A percentile compares a stretch with the other conserved stretches of the same genome.
These are phyloP conservation scores for Penstemon eatonii DNA, from an alignment of 257 asterid genomes.

Conservation along the genomic window DNA sequence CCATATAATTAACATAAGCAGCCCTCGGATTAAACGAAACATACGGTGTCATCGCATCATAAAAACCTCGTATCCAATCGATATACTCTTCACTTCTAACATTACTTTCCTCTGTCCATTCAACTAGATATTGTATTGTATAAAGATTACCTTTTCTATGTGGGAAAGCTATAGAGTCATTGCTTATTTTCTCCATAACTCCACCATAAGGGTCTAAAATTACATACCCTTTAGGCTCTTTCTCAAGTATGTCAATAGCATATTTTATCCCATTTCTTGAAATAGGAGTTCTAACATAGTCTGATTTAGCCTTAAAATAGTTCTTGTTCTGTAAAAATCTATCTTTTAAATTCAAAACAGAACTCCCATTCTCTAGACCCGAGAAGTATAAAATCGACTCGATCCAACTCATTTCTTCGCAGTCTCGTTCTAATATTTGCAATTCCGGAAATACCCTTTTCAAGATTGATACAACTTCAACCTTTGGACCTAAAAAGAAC, in stretches of 20 bases:
- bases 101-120: slow-evolving; percentile 46
- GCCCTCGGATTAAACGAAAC: slow-evolving; percentile 62
- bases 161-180: slow-evolving; percentile 65
- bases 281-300: slow-evolving; percentile 51
- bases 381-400: slow-evolving; percentile 67
- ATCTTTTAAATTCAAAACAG: slow-evolving; percentile 37
- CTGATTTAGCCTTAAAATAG: slow-evolving; percentile 75
- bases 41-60: slow-evolving; percentile 49
- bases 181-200: slow-evolving; percentile 49
- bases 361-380: slow-evolving; percentile 36
- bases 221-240: slow-evolving; percentile 63
- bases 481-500: slow-evolving; percentile 50
- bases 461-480: slow-evolving; percentile 37
- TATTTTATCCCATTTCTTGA: slow-evolving; percentile 33
- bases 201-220: slow-evolving; percentile 79
- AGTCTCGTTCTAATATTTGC: slow-evolving; percentile 33
- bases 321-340: slow-evolving; percentile 40
- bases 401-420: slow-evolving; percentile 71
- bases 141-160: slow-evolving; percentile 70
- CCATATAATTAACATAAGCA: slow-evolving; percentile 76
- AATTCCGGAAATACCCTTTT: slow-evolving; percentile 45
- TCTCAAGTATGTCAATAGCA: slow-evolving; percentile 39
- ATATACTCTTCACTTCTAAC: slow-evolving; percentile 34
- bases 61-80: slow-evolving; percentile 61
- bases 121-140: slow-evolving; percentile 61